Conservation (phyloP, 192 early-diverging fungal genomes). For the Coemansia sp. region DNA sequence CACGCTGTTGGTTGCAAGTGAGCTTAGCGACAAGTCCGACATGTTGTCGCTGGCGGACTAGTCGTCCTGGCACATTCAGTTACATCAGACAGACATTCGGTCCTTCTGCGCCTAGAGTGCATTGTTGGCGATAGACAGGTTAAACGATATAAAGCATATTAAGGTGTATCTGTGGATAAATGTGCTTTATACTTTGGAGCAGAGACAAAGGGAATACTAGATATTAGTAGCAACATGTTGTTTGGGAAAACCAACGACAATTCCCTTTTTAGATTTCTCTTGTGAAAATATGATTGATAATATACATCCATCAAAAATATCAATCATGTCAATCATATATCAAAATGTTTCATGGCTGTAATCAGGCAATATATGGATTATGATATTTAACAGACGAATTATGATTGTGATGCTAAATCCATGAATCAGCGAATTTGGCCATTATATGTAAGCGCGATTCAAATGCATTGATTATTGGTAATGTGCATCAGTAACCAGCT, state of each 20-base stretch:
- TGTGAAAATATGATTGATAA: not conserved
- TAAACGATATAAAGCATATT: not conserved
- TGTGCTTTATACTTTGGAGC: not conserved
- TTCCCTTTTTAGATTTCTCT: not conserved
- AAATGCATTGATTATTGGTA: not conserved
- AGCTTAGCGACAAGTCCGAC: constrained; percentile 23
- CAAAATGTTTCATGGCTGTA: too few species aligned
- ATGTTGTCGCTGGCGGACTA: constrained; percentile 24
- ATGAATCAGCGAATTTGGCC: not conserved
- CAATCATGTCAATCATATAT: not conserved
- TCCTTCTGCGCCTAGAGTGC: constrained; percentile 11
- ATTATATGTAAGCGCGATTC: too few species aligned
- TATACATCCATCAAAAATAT: not conserved
- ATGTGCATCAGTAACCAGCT: not conserved
- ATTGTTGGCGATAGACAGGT: not conserved
- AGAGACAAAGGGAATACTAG: not conserved
- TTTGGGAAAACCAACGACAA: too few species aligned
- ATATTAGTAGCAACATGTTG: not conserved
- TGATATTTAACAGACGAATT: too few species aligned
- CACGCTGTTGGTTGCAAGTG: constrained; percentile 18
- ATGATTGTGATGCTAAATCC: not conserved
- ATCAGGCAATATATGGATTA: too few species aligned
- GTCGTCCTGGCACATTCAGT: constrained; percentile 15
- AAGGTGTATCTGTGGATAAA: not conserved
- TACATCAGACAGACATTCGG: not conserved